phyloP scores from a whole-genome alignment of 805 yeast genomes.

The Candida boidinii region DNA sequence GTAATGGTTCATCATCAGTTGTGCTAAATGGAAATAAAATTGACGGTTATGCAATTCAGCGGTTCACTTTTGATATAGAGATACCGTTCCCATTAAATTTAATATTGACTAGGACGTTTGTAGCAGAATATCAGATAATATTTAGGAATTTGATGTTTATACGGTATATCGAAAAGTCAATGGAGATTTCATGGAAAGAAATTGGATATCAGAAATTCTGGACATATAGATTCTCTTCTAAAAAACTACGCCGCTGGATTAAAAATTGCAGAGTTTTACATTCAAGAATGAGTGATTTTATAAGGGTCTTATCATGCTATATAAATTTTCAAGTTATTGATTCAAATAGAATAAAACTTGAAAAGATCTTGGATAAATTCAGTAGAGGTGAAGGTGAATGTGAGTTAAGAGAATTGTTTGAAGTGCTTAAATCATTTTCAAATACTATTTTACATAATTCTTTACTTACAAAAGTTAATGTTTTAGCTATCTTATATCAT shows the following conservation, averaged over 20 bases:
- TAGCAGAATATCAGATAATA: constrained; percentile 71
- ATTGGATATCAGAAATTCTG: constrained; percentile 58
- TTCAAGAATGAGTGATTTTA: constrained; percentile 45
- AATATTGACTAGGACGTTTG: constrained; percentile 58
- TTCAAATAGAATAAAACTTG: constrained; percentile 38
- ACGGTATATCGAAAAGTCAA: constrained; percentile 50
- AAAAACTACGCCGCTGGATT: constrained; percentile 43
- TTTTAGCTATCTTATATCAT: constrained; percentile 37
- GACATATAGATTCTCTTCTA: constrained; percentile 40
- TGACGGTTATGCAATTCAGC: constrained; percentile 37
- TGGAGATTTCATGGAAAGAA: constrained; percentile 67
- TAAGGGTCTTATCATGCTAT: constrained; percentile 47
- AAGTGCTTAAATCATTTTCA: constrained; percentile 45
- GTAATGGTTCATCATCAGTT: constrained; percentile 8
- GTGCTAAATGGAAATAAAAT: constrained; percentile 11
- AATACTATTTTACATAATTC: constrained; percentile 60
- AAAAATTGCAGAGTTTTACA: constrained; percentile 47
- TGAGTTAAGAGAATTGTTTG: constrained; percentile 33
- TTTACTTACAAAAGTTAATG: constrained; percentile 49
- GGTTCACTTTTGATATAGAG: constrained; percentile 45
- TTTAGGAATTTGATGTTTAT: constrained; percentile 63
- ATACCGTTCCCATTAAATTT: constrained; percentile 86
- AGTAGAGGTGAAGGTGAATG: constrained; percentile 7
- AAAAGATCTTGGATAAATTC: constrained; percentile 16
- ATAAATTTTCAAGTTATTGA: constrained; percentile 54